phyloP scores from a whole-genome alignment of 1,139 yeast species.

The Magnusiomyces suaveolens region DNA sequence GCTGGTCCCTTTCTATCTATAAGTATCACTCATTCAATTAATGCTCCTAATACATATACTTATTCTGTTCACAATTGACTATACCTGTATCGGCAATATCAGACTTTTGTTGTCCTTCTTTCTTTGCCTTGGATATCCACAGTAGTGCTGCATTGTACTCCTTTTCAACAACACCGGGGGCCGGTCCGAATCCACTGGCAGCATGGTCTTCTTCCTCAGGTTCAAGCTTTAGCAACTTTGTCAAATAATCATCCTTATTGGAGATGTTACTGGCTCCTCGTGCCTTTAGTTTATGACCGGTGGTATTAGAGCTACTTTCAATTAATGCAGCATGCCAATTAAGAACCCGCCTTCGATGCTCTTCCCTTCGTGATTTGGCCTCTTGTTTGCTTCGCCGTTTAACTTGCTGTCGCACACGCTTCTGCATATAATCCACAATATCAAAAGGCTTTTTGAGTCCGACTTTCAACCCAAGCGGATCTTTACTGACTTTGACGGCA shows the following conservation, averaged over 20 bases:
- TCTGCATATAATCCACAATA: background rate
- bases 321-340: background rate
- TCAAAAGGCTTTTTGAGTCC: background rate
- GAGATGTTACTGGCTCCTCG: background rate
- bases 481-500: background rate
- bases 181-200: constrained; percentile 2
- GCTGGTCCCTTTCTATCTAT: too few relatives aligned
- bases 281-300: background rate
- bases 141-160: constrained; percentile 5
- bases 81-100: constrained; percentile 15
- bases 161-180: constrained; percentile 1
- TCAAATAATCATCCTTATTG: background rate
- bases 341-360: background rate
- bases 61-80: constrained; percentile 14
- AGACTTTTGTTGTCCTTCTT: constrained; percentile 9
- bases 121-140: constrained; percentile 3
- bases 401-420: background rate
- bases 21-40: too few relatives aligned
- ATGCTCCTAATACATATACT: constrained; percentile 4
- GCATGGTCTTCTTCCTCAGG: background rate
- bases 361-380: background rate
- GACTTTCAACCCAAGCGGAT: background rate
- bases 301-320: background rate
- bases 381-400: background rate
- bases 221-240: background rate